Evolutionary conservation across 371 early-diverging fungal species (phyloP), one percentile per base, ranked within the genome.

Genomic region (Scutellospora calospora): DNA sequence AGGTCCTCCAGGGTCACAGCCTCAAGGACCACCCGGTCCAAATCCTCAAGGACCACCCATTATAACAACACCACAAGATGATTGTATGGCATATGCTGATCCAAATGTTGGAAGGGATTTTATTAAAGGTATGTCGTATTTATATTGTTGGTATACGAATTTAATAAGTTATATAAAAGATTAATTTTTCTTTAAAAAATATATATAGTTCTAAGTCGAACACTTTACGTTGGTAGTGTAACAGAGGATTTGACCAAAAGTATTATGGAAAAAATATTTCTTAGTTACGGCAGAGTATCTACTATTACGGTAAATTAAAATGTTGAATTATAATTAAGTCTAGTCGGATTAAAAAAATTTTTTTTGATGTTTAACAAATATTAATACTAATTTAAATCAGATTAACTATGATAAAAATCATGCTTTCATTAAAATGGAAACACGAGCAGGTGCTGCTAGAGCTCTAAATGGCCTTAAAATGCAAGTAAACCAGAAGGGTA

Each of bases 151-250:
- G 25, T 81, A 16, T 29, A 60, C 35, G 51, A 22, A 45, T 35
- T 72, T 51, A 35, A 57, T 16, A 29, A 6, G 35, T 45, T 18
- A 2, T 3, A 45, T 51, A 51, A 14, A 49, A n/a, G 27, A 38
- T 1, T 49, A 18, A 20, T 54, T 54, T 35, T 9, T 49, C 18
- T 49, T 54, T 75, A 54, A 54, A 20, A 20, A 27, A 20, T 60
- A 20, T 25, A 1, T 45, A 35, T 54, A 91, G 91, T 90, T 38
- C 80, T 89, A 75, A 90, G 88, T 62, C 75, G 92, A 49, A 91
- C 92, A 1, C 82, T 92, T 22, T 92, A 90, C 80, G 89, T 91
- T 25, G 90, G 90, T 6, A 88, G 89, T 14, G 82, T 92, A 52
- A 84, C 87, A 9, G 85, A 86, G 3, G 79, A 80, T 14, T 84